Conservation (phyloP, 2,329 filamentous ascomycete genomes). For the Elsinoe fawcettii region DNA sequence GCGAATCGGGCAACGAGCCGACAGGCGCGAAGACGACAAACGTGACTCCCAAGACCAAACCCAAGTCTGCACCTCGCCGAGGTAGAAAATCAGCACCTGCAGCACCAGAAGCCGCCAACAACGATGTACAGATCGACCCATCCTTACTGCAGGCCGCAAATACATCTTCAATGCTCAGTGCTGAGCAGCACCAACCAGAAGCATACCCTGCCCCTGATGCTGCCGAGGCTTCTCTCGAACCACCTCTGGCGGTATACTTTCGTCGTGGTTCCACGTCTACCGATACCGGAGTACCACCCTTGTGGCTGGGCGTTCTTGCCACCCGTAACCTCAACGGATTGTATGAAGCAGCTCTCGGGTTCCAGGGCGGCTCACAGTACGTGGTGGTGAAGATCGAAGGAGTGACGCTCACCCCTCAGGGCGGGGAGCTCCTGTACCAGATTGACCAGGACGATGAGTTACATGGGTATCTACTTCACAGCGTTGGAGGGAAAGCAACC, state of each 20-base stretch:
- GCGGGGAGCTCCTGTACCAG: constrained; percentile 53
- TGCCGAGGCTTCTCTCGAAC: constrained; percentile 18
- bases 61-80: constrained; percentile 15
- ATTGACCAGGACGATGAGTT: constrained; percentile 67
- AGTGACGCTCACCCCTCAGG: constrained; percentile 52
- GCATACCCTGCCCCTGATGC: constrained; percentile 16
- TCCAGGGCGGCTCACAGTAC: constrained; percentile 53
- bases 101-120: neutral
- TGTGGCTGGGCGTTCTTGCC: constrained; percentile 61
- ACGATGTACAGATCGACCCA: constrained; percentile 56
- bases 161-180: constrained; percentile 38
- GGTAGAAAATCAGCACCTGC: constrained; percentile 14
- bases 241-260: constrained; percentile 56
- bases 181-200: constrained; percentile 18
- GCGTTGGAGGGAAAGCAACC: constrained; percentile 48
- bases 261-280: constrained; percentile 60
- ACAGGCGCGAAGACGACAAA: constrained; percentile 1
- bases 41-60: constrained; percentile 16
- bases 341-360: constrained; percentile 52
- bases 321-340: constrained; percentile 54
- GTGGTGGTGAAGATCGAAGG: constrained; percentile 57
- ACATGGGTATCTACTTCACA: constrained; percentile 61
- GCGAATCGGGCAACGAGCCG: constrained; percentile 30
- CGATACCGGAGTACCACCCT: constrained; percentile 40
- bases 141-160: constrained; percentile 53